Evolutionary conservation across 805 yeast genomes (phyloP).

Genomic region (Wickerhamiella slavikovae): DNA sequence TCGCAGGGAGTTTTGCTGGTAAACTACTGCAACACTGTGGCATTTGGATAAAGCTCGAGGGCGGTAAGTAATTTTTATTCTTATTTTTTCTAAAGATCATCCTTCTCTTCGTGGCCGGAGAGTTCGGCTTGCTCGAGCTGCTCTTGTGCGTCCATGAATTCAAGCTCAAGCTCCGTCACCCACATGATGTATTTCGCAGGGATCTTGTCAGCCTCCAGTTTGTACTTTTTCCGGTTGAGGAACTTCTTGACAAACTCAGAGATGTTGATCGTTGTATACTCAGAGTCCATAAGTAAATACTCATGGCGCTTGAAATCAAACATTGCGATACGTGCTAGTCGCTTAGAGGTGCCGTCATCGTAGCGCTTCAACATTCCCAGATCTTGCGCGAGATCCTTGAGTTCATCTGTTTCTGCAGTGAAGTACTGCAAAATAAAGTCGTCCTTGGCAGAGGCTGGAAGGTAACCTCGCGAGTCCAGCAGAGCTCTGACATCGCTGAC

Average conservation of each 20-base stretch:
- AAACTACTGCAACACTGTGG: constrained; percentile 18
- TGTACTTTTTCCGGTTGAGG: not conserved
- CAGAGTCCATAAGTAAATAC: constrained; percentile 2
- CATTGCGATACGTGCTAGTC: constrained; percentile 7
- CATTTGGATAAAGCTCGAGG: constrained; percentile 15
- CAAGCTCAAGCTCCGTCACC: constrained; percentile 10
- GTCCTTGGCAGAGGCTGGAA: constrained; percentile 4
- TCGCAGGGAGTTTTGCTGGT: constrained; percentile 15
- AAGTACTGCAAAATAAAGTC: constrained; percentile 7
- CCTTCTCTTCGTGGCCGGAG: constrained; percentile 1
- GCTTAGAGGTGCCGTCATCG: constrained; percentile 1
- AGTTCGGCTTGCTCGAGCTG: not conserved
- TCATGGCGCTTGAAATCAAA: constrained; percentile 6
- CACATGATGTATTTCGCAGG: constrained; percentile 9
- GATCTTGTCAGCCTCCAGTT: not conserved
- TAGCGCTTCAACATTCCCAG: constrained; percentile 4
- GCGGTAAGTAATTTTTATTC: not conserved
- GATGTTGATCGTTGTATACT: constrained; percentile 5
- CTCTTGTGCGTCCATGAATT: constrained; percentile 5
- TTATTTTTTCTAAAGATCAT: constrained; percentile 5
- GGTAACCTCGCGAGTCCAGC: constrained; percentile 4
- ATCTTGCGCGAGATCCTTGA: constrained; percentile 5
- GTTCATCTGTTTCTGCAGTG: constrained; percentile 4
- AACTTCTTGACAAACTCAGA: constrained; percentile 2
- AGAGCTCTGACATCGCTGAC: constrained; percentile 6